Conservation (phyloP, 495 filamentous ascomycete species). For the Annulohypoxylon nitens region DNA sequence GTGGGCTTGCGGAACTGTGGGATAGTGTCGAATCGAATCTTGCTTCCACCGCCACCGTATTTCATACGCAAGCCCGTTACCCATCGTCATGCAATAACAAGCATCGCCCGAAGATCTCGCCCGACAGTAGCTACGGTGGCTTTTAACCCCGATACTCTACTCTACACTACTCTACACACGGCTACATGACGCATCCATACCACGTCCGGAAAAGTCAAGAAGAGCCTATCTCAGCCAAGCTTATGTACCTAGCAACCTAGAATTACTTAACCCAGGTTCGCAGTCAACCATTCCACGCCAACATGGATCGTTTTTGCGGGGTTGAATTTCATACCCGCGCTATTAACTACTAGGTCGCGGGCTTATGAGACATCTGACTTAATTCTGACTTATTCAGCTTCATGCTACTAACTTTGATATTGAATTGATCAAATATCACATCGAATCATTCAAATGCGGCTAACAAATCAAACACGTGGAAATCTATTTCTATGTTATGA, state of each 20-base stretch:
- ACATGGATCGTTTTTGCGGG: slow-evolving; percentile 23
- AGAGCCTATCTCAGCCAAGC: slow-evolving; percentile 9
- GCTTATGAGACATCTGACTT: slow-evolving; percentile 1
- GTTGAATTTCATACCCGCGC: slow-evolving; percentile 4
- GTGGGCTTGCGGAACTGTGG: not conserved
- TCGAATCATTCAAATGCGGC: slow-evolving; percentile 2
- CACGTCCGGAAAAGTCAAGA: slow-evolving; percentile 5
- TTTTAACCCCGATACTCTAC: slow-evolving; percentile 5
- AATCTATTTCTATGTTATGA: slow-evolving; percentile 22
- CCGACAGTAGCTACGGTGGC: not conserved
- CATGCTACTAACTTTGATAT: not conserved
- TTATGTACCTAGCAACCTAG: not conserved
- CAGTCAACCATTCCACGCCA: not conserved
- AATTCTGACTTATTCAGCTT: not conserved
- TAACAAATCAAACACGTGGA: slow-evolving; percentile 27
- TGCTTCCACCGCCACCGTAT: slow-evolving; percentile 20
- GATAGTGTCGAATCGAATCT: not conserved
- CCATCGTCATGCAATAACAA: slow-evolving; percentile 29
- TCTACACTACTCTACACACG: not conserved
- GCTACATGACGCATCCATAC: not conserved
- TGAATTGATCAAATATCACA: slow-evolving; percentile 4
- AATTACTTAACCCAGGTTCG: not conserved
- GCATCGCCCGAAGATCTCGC: slow-evolving; percentile 12
- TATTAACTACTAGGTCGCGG: slow-evolving; percentile 14
- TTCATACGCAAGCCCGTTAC: slow-evolving; percentile 32